A percentile compares a stretch with the other conserved stretches of the same genome.
Conservation (phyloP, 2,329 filamentous ascomycete genomes). For the Thielaviopsis punctulata region DNA sequence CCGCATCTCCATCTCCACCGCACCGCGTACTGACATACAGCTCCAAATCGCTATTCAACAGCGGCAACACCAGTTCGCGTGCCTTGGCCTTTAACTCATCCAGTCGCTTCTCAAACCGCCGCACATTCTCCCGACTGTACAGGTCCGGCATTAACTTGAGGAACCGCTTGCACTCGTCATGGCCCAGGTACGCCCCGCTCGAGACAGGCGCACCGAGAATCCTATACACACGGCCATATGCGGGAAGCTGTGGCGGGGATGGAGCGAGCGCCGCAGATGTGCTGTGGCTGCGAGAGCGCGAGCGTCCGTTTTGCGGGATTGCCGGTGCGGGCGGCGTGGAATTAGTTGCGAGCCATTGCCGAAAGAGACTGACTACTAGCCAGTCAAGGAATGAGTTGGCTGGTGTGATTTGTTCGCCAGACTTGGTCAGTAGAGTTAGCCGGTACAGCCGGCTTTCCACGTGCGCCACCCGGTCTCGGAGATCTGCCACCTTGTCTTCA, state of each 20-base stretch:
- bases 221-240: slow-evolving; percentile 53
- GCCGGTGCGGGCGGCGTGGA: slow-evolving; percentile 47
- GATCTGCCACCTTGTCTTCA: slow-evolving; percentile 85
- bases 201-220: slow-evolving; percentile 46
- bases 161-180: slow-evolving; percentile 83
- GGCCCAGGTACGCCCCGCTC: slow-evolving; percentile 49
- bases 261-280: slow-evolving; percentile 9
- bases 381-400: slow-evolving; percentile 71
- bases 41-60: slow-evolving; percentile 75
- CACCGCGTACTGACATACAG: slow-evolving; percentile 45
- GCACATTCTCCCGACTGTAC: slow-evolving; percentile 73
- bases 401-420: slow-evolving; percentile 70
- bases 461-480: slow-evolving; percentile 64
- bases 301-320: slow-evolving; percentile 14
- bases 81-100: slow-evolving; percentile 80
- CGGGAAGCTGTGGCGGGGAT: slow-evolving; percentile 32
- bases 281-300: slow-evolving; percentile 17
- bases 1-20: slow-evolving; percentile 17
- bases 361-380: slow-evolving; percentile 72
- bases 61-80: slow-evolving; percentile 61
- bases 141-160: slow-evolving; percentile 67
- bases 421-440: slow-evolving; percentile 57
- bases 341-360: slow-evolving; percentile 86
- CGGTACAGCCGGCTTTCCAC: slow-evolving; percentile 72
- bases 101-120: slow-evolving; percentile 68